Evolutionary conservation across 495 filamentous ascomycete species (phyloP), one percentile per base, ranked within the genome.

Genomic region (Opeltia flavorubescens): DNA sequence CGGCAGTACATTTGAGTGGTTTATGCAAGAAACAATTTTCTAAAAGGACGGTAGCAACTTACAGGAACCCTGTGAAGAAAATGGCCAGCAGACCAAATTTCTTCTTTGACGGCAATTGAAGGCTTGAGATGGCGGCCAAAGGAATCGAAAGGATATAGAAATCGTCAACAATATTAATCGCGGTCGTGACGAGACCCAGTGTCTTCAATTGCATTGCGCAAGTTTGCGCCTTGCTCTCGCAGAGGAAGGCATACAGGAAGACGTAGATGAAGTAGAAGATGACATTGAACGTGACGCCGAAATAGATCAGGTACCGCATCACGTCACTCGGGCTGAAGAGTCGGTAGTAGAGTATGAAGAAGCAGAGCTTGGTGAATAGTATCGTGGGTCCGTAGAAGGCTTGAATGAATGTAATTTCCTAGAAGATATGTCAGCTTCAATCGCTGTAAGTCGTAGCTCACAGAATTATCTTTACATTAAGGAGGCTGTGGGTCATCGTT

Each of bases 11-110:
- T n/a, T n/a, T n/a, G n/a, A n/a, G n/a, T n/a, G n/a, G n/a, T n/a
- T n/a, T n/a, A n/a, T n/a, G n/a, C n/a, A n/a, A n/a, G n/a, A n/a
- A n/a, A n/a, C n/a, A n/a, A n/a, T n/a, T n/a, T n/a, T n/a, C n/a
- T n/a, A n/a, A n/a, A n/a, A n/a, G n/a, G n/a, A n/a, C n/a, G n/a
- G n/a, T n/a, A n/a, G n/a, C n/a, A n/a, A 62, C 38, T 57, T 23
- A 48, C 55, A 59, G 18, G 49, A 52, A 44, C 49, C 44, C 26
- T 44, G 33, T 30, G 41, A 57, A 46, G 44, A 64, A 64, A 12
- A 62, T 51, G n/a, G 46, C 56, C 30, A 59, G 48, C 6, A 64
- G 36, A 26, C 58, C 60, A 9, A 59, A 51, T 42, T 61, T 64
- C 44, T 50, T 61, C 11, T 34, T 52, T 29, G 44, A 50, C 39